Evolutionary conservation across 2,329 filamentous ascomycete genomes (phyloP), one percentile per base, ranked within the genome.

Genomic region (Cytospora leucostoma): DNA sequence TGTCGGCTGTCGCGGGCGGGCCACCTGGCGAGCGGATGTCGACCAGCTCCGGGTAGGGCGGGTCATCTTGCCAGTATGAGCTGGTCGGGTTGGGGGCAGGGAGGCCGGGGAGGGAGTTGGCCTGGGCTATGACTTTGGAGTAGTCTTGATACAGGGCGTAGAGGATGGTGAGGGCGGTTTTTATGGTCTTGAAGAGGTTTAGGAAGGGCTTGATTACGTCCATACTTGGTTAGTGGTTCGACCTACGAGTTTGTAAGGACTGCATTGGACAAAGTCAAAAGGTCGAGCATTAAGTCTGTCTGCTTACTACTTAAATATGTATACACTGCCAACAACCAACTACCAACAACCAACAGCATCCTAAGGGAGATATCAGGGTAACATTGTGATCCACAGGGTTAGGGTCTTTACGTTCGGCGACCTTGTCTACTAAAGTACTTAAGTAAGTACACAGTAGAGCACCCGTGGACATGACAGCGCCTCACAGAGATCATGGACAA

Each of bases 11-110:
- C n/a, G 57, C 11, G 3, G 61, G 57, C 8, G 54, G 61, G 3
- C 61, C 57, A 2, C 63, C 63, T 2, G 70, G 65, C 3, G 73
- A 75, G 37, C 72, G 71, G 2, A 71, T 68, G 55, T 76, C 66
- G 56, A 75, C 73, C 12, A 82, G 73, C 21, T 76, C 71, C 4
- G 78, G 77, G 68, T 76, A 78, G 0, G 79, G 78, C 56, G 79
- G 75, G 54, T 78, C 67, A 13, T 76, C 70, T 34, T 79, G 74
- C 82, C 80, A 84, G 70, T 80, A 83, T 8, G 82, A 73, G 5
- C 62, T 57, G 3, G 80, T 80, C 0, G 80, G 76, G 52, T 77
- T 73, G 11, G 75, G 67, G 15, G 75, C 71, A 0, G 81, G 81
- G 2, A 78, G 69, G 15, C 78, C 78, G 4, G 79, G 78, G 2